These are phyloP conservation scores for Botrytis porri DNA, from an alignment of 2,329 filamentous ascomycete genomes.

Conservation along the genomic window DNA sequence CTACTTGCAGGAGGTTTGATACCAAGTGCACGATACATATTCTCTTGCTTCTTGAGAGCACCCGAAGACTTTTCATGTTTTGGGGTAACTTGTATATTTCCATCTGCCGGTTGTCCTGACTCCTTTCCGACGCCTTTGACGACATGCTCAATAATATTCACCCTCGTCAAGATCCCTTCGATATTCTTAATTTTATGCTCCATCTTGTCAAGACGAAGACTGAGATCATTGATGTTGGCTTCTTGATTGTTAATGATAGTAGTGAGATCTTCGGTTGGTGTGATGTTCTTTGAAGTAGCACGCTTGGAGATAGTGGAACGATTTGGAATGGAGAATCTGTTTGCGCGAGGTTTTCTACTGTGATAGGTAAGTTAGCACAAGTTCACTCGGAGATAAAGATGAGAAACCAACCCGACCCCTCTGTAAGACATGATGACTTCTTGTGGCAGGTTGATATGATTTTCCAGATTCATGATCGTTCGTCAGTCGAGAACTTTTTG, in stretches of 20 bases:
- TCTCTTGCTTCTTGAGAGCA: not conserved
- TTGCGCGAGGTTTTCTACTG: not conserved
- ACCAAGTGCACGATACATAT: conserved; percentile 1
- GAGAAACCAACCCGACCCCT: not conserved
- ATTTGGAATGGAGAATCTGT: not conserved
- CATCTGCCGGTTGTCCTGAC: not conserved
- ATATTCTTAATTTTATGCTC: not conserved
- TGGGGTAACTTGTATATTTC: too few species aligned
- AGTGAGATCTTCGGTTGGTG: not conserved
- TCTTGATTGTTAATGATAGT: not conserved
- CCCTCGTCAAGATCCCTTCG: not conserved
- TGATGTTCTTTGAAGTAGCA: not conserved
- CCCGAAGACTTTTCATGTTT: not conserved
- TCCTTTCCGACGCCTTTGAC: not conserved
- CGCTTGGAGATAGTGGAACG: not conserved
- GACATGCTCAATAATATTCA: not conserved
- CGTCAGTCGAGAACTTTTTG: not conserved
- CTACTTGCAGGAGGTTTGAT: not conserved
- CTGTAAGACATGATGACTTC: too few species aligned
- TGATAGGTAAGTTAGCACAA: not conserved
- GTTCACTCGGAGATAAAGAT: too few species aligned
- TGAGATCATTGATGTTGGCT: not conserved
- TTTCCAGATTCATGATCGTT: not conserved
- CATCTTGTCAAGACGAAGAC: not conserved
- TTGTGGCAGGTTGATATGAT: not conserved